Conservation (phyloP, 108 stramenopile genomes). For the Seminavis robusta region DNA sequence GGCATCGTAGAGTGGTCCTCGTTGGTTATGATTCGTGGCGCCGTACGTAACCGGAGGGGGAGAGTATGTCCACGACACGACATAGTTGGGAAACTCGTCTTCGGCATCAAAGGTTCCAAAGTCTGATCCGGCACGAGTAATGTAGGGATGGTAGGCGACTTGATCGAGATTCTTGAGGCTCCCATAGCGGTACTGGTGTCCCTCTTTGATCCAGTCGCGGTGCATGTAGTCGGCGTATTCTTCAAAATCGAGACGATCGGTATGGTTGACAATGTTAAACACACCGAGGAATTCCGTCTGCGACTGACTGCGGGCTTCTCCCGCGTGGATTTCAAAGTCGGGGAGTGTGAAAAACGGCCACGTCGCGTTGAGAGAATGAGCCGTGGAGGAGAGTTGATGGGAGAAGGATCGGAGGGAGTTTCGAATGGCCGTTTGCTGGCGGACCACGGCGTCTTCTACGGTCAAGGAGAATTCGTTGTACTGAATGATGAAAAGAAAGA, state of each 20-base stretch:
- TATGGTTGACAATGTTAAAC: not conserved
- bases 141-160: constrained; percentile 3
- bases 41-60: constrained; percentile 3
- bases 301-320: not conserved
- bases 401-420: not conserved
- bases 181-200: not conserved
- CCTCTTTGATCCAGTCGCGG: constrained; percentile 1
- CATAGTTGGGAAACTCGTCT: not conserved
- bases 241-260: not conserved
- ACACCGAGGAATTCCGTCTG: not conserved
- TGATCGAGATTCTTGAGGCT: not conserved
- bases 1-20: not conserved
- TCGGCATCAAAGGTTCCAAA: constrained; percentile 1
- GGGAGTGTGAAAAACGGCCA: constrained; percentile 3
- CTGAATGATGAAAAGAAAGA: too few species aligned
- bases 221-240: not conserved
- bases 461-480: not conserved
- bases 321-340: constrained; percentile 1
- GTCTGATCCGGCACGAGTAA: constrained; percentile 3
- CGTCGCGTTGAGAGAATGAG: not conserved
- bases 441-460: not conserved
- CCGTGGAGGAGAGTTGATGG: not conserved
- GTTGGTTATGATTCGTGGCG: not conserved
- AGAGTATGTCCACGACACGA: not conserved
- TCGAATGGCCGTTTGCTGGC: not conserved